Base-by-base conservation (phyloP, 2,329 filamentous ascomycete species). In the Aspergillus amoenus region DNA sequence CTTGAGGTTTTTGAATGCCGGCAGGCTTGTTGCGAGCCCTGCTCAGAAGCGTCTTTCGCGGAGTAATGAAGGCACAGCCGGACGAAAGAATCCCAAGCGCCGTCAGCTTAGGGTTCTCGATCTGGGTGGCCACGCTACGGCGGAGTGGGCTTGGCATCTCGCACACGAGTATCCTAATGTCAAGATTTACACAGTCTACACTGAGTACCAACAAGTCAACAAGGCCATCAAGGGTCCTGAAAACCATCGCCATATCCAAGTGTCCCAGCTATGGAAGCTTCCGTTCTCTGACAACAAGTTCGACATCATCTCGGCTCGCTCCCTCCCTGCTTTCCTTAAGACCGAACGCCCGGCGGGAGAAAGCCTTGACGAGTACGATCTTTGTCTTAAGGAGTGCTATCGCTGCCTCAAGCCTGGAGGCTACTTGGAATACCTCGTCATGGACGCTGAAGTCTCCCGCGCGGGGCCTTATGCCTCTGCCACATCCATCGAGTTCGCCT, bases 131-230 rank as follows among this genome's bases (percentile, higher is more conserved):
- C 88, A 93, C 70, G 82, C 88, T 0, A 86, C 89, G 13, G 93
- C 91, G 70, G 92, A 96, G 74, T 99, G 94, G 94, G 93, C 90
- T 21, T 99, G 94, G 94, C 88, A 94, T 70, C 89, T 91, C 57
- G 92, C 94, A 1, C 82, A 90, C 48, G 88, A 93, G 71, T 94
- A 93, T 73, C 91, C 90, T 17, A 88, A 91, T 71, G 84, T 90
- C 56, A 92, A 91, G 71, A 85, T 97, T 53, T 95, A 93, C 78
- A 97, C 93, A 0, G 91, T 93, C 54, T 89, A 89, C 39, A 91
- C 88, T 62, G 89, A 89, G 74, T 83, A 85, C 39, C 88, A 91
- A 70, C 77, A 87, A 30, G 86, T 87, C 66, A 90, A 90, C 73
- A 85, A 83, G 58, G 89, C 89, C 67, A 85, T 94, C 64, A 88